These are phyloP conservation scores for Tetradesmus lagerheimii DNA, from an alignment of 139 green algal species.

Conservation along the genomic window DNA sequence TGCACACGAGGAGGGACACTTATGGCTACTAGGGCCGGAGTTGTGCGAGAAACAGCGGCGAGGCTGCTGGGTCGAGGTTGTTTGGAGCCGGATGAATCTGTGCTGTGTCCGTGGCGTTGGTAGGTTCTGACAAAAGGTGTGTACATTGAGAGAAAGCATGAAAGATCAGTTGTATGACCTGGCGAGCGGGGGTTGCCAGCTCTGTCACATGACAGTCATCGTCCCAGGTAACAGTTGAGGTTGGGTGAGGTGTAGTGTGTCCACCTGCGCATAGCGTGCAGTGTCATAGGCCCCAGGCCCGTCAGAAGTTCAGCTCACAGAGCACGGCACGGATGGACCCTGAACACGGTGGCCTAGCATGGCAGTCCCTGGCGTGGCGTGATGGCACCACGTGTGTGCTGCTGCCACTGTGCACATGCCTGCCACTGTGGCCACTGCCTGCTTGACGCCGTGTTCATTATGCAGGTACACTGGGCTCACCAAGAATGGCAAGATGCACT, in stretches of 20 bases:
- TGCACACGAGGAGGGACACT: neutral
- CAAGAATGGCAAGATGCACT: slow-evolving; percentile 56
- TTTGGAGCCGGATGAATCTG: neutral
- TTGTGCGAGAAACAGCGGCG: neutral
- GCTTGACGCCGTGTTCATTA: neutral
- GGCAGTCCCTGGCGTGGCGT: slow-evolving; percentile 24
- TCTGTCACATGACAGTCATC: neutral
- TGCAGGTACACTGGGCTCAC: slow-evolving; percentile 66
- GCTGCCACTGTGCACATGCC: neutral
- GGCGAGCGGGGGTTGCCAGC: neutral
- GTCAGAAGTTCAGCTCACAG: neutral
- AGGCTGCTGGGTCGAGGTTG: neutral
- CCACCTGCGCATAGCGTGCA: neutral
- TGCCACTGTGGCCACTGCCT: neutral
- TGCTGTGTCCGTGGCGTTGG: neutral
- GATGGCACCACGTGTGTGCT: slow-evolving; percentile 34
- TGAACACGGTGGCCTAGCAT: slow-evolving; percentile 1
- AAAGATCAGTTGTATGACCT: neutral
- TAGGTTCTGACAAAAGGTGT: neutral
- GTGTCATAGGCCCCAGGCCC: neutral
- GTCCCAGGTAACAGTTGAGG: neutral
- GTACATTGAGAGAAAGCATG: neutral
- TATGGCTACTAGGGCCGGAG: neutral
- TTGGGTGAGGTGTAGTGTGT: neutral
- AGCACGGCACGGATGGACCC: neutral